Conservation (phyloP, 495 filamentous ascomycete genomes). For the Annulohypoxylon maeteangense region DNA sequence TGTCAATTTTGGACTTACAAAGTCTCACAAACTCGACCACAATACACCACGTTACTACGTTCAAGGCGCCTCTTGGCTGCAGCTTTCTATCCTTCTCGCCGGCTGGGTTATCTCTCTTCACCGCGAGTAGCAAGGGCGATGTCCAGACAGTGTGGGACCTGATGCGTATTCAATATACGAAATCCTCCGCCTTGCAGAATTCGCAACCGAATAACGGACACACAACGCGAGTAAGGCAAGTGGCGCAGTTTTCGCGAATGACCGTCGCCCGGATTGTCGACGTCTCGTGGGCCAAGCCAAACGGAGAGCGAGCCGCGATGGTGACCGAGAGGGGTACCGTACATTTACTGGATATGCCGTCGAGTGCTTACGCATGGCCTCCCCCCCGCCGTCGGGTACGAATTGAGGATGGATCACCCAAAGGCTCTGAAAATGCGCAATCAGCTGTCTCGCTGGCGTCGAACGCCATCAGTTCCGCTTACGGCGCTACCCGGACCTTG, state of each 20-base stretch:
- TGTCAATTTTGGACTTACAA: constrained; percentile 86
- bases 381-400: constrained; percentile 73
- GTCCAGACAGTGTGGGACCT: constrained; percentile 93
- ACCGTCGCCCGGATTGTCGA: constrained; percentile 91
- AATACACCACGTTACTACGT: constrained; percentile 77
- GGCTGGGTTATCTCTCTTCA: constrained; percentile 83
- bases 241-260: constrained; percentile 87
- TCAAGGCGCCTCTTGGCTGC: constrained; percentile 83
- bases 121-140: constrained; percentile 91
- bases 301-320: constrained; percentile 82
- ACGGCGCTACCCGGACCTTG: constrained; percentile 62
- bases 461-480: constrained; percentile 73
- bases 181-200: constrained; percentile 61
- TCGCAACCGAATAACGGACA: constrained; percentile 45
- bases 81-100: constrained; percentile 93
- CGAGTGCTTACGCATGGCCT: constrained; percentile 87
- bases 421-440: constrained; percentile 52
- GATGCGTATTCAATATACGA: constrained; percentile 73
- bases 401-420: constrained; percentile 53
- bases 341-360: constrained; percentile 87
- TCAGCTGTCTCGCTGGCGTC: constrained; percentile 66
- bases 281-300: constrained; percentile 85
- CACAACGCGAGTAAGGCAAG: constrained; percentile 72
- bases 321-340: constrained; percentile 93
- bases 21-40: constrained; percentile 60